phyloP scores from a whole-genome alignment of 2,329 filamentous ascomycete species.

The Torrubiellomyces zombiae region DNA sequence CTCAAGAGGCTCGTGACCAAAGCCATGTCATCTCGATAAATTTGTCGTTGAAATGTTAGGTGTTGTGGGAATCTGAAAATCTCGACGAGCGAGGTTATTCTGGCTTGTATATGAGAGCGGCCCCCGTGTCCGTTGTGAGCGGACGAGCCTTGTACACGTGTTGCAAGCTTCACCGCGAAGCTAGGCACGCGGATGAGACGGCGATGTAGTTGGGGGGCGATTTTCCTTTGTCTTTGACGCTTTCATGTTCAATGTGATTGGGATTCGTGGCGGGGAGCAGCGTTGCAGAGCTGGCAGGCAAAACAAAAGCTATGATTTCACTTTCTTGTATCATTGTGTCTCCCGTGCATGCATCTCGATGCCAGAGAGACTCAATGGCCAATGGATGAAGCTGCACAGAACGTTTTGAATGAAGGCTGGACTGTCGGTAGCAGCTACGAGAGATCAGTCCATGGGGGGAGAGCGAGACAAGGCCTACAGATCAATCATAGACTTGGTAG shows the following conservation, averaged over 20 bases:
- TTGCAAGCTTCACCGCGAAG: too few relatives aligned
- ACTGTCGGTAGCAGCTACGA: neutral
- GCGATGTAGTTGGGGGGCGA: constrained; percentile 4
- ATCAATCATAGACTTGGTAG: constrained; percentile 21
- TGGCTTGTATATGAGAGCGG: too few relatives aligned
- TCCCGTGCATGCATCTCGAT: too few relatives aligned
- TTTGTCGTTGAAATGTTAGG: constrained; percentile 3
- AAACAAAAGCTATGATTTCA: neutral
- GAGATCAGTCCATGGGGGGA: constrained; percentile 4
- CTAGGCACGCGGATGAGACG: constrained; percentile 2
- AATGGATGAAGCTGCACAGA: neutral
- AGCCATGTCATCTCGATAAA: constrained; percentile 85
- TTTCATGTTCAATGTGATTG: too few relatives aligned
- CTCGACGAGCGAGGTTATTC: too few relatives aligned
- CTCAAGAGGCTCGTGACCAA: constrained; percentile 97
- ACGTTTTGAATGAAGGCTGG: neutral
- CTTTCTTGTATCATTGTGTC: too few relatives aligned
- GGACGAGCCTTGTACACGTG: too few relatives aligned
- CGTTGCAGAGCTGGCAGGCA: too few relatives aligned
- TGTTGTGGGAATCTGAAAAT: constrained; percentile 2
- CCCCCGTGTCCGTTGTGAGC: too few relatives aligned
- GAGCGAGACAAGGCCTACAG: constrained; percentile 11
- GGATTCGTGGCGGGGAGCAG: too few relatives aligned
- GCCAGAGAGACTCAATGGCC: neutral
- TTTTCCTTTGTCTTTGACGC: constrained; percentile 3